Evolutionary conservation across 2,329 filamentous ascomycete species (phyloP).

Genomic region (Rasamsonia emersonii): DNA sequence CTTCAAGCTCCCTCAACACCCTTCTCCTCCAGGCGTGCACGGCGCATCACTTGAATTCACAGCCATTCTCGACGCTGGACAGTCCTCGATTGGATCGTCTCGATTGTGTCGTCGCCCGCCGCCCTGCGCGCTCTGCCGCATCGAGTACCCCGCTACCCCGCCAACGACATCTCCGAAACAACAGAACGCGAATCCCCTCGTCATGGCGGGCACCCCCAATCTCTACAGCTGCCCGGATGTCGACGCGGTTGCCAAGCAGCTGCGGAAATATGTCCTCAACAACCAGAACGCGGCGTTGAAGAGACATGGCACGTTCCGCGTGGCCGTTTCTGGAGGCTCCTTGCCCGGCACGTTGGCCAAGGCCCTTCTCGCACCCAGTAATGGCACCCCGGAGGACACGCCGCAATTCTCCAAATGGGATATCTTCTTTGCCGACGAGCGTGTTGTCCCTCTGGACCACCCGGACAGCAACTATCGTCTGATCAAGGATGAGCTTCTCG

Average conservation of each 20-base stretch:
- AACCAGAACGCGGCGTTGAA: constrained; percentile 70
- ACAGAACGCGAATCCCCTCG: constrained; percentile 14
- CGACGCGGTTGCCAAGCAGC: constrained; percentile 62
- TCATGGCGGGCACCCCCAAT: constrained; percentile 40
- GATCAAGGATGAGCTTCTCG: constrained; percentile 76
- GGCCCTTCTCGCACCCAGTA: constrained; percentile 59
- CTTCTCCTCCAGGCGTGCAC: too few species aligned
- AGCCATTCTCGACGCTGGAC: too few species aligned
- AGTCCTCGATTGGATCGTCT: constrained; percentile 3
- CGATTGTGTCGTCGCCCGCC: not conserved
- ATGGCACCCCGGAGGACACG: constrained; percentile 48
- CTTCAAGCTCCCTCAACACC: too few species aligned
- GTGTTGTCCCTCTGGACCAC: constrained; percentile 84
- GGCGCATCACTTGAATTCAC: too few species aligned
- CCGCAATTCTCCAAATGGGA: constrained; percentile 84
- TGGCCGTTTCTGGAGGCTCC: constrained; percentile 89
- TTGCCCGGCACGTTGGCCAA: constrained; percentile 80
- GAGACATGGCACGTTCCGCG: constrained; percentile 78
- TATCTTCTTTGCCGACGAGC: constrained; percentile 97
- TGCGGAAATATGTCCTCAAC: constrained; percentile 75
- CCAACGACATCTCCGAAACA: constrained; percentile 1
- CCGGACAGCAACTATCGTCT: constrained; percentile 90
- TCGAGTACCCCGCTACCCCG: too few species aligned
- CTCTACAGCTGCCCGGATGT: constrained; percentile 72
- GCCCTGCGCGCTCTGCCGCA: too few species aligned